Conservation (phyloP, 208 protist species). For the Crithidia fasciculata region DNA sequence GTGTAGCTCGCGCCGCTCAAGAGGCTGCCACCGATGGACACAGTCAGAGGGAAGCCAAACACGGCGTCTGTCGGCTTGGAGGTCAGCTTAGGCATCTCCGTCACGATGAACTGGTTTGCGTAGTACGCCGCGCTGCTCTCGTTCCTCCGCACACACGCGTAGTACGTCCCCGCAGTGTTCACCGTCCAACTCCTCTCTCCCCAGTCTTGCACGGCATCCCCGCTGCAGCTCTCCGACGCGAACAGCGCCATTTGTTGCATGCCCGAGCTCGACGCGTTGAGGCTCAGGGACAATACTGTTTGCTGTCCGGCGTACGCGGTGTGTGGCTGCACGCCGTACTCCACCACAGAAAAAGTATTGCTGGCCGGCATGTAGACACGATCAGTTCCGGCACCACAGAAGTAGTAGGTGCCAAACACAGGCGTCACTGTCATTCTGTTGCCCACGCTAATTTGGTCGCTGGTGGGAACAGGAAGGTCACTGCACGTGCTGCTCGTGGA, state of each 20-base stretch:
- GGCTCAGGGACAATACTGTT: conserved; percentile 56
- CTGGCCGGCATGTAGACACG: conserved; percentile 64
- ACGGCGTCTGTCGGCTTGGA: too few species aligned
- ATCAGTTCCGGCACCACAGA: too few species aligned
- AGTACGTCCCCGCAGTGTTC: conserved; percentile 51
- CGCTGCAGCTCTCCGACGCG: conserved; percentile 18
- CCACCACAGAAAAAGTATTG: conserved; percentile 38
- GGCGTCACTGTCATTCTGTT: too few species aligned
- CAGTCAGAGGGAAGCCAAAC: too few species aligned
- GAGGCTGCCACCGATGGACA: too few species aligned
- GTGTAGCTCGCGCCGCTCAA: too few species aligned
- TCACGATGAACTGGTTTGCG: conserved; percentile 50
- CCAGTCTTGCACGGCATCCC: conserved; percentile 27
- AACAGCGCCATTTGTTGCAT: conserved; percentile 45
- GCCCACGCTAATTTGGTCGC: too few species aligned
- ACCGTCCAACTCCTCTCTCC: conserved; percentile 43
- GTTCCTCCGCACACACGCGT: conserved; percentile 53
- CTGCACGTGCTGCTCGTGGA: conserved; percentile 6
- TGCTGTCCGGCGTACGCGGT: conserved; percentile 47
- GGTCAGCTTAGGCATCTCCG: conserved; percentile 21
- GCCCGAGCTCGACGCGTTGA: conserved; percentile 35
- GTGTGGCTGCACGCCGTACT: conserved; percentile 73
- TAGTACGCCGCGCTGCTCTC: conserved; percentile 20
- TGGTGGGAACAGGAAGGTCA: too few species aligned
- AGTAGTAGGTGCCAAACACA: conserved; percentile 68